Conservation (phyloP, 2,329 filamentous ascomycete genomes). For the Didymella lethalis region DNA sequence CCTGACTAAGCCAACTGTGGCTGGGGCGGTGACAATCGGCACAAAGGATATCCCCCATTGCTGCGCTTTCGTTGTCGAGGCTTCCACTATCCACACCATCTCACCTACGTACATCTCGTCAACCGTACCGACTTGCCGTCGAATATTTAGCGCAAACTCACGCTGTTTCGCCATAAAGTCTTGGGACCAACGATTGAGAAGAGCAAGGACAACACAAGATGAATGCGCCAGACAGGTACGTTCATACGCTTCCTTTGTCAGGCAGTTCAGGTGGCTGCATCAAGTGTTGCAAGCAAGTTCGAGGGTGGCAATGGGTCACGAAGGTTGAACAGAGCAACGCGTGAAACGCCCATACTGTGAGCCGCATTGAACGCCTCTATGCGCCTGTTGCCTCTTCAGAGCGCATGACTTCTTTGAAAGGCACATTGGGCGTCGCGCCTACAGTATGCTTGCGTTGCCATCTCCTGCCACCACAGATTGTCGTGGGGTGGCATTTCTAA, state of each 20-base stretch:
- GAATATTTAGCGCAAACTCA: conserved; percentile 4
- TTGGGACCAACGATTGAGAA: conserved; percentile 10
- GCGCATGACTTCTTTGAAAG: not conserved
- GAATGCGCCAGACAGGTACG: conserved; percentile 52
- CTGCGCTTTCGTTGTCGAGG: conserved; percentile 8
- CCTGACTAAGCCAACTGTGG: conserved; percentile 15
- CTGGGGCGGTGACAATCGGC: conserved; percentile 27
- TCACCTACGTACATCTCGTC: not conserved
- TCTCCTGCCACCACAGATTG: not conserved
- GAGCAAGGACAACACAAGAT: conserved; percentile 33
- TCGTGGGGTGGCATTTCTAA: not conserved
- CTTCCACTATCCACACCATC: not conserved
- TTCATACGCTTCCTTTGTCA: not conserved
- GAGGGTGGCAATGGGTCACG: not conserved
- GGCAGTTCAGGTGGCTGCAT: not conserved
- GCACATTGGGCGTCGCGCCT: not conserved
- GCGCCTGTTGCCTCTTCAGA: conserved; percentile 2
- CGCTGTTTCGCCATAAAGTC: not conserved
- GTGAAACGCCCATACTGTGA: not conserved
- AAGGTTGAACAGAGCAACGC: not conserved
- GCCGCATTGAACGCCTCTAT: not conserved
- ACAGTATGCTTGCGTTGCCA: not conserved
- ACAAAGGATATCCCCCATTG: conserved; percentile 23
- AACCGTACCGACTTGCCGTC: not conserved
- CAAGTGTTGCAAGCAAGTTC: not conserved